Percentiles rank a stretch among this genome's conserved stretches.
phyloP scores from a whole-genome alignment of 352 stramenopile genomes.

The Pythium myriotylum region DNA sequence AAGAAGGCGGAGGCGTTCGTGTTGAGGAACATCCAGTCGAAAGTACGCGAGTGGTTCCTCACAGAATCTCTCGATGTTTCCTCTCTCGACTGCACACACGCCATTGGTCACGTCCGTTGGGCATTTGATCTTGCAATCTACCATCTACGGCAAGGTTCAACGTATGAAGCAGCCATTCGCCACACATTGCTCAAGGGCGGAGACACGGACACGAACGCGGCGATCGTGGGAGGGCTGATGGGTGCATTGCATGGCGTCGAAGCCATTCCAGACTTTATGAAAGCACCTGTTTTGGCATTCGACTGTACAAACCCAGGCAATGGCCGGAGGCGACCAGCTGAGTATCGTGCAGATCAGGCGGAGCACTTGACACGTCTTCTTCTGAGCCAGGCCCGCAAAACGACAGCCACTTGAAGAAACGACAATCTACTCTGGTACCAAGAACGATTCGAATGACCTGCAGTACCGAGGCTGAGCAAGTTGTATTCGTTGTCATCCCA shows the following conservation, averaged over 20 bases:
- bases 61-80: slow-evolving; percentile 45
- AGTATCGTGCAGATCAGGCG: slow-evolving; percentile 35
- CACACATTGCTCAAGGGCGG: slow-evolving; percentile 54
- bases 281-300: slow-evolving; percentile 40
- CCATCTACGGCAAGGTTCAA: slow-evolving; percentile 40
- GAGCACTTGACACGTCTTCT: slow-evolving; percentile 31
- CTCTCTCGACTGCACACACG: slow-evolving; percentile 32
- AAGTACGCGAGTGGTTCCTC: slow-evolving; percentile 47
- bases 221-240: slow-evolving; percentile 53
- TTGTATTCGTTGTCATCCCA: no score
- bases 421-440: no score
- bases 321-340: slow-evolving; percentile 28
- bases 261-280: slow-evolving; percentile 45
- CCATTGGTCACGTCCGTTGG: slow-evolving; percentile 53
- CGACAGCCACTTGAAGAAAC: no score
- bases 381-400: slow-evolving; percentile 7
- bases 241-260: slow-evolving; percentile 50
- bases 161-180: slow-evolving; percentile 49
- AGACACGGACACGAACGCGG: slow-evolving; percentile 65
- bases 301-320: slow-evolving; percentile 26
- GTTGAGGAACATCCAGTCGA: slow-evolving; percentile 21
- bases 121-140: slow-evolving; percentile 51
- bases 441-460: no score
- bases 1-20: slow-evolving; percentile 41
- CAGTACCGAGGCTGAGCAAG: no score